Evolutionary conservation across 768 basidiomycete species (phyloP).

Genomic region (Lactifluus pinguis): DNA sequence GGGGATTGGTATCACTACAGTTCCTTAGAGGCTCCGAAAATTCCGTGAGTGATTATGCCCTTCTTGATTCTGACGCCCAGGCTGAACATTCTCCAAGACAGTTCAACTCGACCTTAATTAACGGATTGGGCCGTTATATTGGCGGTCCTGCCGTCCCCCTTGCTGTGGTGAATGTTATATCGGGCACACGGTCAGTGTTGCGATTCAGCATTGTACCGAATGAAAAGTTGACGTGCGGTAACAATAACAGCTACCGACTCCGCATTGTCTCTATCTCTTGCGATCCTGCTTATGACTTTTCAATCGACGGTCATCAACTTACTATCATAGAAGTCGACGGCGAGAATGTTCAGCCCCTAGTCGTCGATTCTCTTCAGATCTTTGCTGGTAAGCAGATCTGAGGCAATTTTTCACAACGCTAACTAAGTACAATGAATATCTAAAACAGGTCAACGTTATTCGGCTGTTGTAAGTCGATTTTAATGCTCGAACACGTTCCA

Average conservation of each 20-base stretch:
- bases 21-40: background rate
- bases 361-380: constrained; percentile 22
- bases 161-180: constrained; percentile 36
- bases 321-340: constrained; percentile 27
- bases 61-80: background rate
- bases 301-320: constrained; percentile 23
- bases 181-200: constrained; percentile 21
- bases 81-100: background rate
- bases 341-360: constrained; percentile 16
- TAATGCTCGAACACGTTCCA: too few species aligned
- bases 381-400: constrained; percentile 18
- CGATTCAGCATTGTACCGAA: background rate
- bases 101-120: constrained; percentile 40
- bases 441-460: constrained; percentile 23
- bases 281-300: too few species aligned
- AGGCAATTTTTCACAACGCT: background rate
- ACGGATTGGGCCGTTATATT: constrained; percentile 38
- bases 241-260: too few species aligned
- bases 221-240: constrained; percentile 12
- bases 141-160: constrained; percentile 34
- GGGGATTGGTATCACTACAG: constrained; percentile 23
- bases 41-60: background rate
- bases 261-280: too few species aligned
- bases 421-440: background rate
- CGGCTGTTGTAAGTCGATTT: constrained; percentile 21